Percentiles rank a stretch among this genome's conserved stretches.
Evolutionary conservation across 2,329 filamentous ascomycete species (phyloP).

Genomic region (Fusarium chlamydosporum): DNA sequence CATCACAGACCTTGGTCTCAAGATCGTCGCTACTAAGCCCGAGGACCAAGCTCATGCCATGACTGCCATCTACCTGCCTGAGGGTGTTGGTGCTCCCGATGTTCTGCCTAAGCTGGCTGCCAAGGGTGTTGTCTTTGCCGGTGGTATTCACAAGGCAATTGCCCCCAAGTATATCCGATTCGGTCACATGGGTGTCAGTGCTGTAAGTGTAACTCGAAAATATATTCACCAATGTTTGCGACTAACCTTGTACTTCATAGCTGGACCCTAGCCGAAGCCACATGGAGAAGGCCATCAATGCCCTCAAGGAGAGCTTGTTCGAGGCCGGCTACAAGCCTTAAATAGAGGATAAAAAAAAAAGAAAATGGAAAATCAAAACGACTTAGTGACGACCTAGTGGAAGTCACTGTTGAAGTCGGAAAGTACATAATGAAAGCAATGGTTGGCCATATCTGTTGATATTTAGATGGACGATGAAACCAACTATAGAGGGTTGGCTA

Average conservation of each 20-base stretch:
- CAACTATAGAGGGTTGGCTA: constrained; percentile 26
- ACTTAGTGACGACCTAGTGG: no score
- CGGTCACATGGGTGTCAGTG: constrained; percentile 97
- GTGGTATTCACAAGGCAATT: constrained; percentile 96
- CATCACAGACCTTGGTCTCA: constrained; percentile 83
- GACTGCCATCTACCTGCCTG: constrained; percentile 96
- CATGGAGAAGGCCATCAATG: constrained; percentile 85
- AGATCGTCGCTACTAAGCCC: constrained; percentile 86
- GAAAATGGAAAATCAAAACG: not conserved
- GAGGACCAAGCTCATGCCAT: constrained; percentile 97
- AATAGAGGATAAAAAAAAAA: not conserved
- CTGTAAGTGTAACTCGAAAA: constrained; percentile 65
- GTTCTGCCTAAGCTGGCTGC: constrained; percentile 86
- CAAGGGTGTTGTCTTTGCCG: constrained; percentile 93
- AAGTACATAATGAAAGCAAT: constrained; percentile 33
- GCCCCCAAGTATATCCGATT: constrained; percentile 94
- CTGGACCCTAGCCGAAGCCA: constrained; percentile 84
- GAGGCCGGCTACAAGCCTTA: constrained; percentile 76
- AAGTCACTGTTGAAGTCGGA: not conserved
- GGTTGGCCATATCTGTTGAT: constrained; percentile 28
- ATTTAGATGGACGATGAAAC: constrained; percentile 31
- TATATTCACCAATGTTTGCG: not conserved
- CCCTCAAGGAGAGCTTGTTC: constrained; percentile 78
- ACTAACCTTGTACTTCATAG: constrained; percentile 54
- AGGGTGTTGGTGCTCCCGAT: constrained; percentile 83